phyloP scores from a whole-genome alignment of 2,329 filamentous ascomycete genomes.

The Epichloe scottii region DNA sequence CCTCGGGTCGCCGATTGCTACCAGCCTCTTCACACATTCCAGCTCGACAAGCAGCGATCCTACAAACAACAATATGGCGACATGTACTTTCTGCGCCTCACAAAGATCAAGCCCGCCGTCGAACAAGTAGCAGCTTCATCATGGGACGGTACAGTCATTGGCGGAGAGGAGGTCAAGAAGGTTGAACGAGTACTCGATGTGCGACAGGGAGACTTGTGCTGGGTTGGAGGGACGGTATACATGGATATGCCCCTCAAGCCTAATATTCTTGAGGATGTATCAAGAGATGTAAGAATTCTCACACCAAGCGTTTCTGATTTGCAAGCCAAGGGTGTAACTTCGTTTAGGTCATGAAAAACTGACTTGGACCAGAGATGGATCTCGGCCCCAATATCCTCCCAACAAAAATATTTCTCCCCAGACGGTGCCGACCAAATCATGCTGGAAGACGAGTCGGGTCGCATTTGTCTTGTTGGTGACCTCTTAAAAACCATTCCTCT shows the following conservation, averaged over 20 bases:
- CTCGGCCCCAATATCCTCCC: conserved; percentile 61
- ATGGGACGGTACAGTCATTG: conserved; percentile 70
- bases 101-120: conserved; percentile 74
- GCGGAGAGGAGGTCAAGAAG: conserved; percentile 58
- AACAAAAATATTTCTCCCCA: conserved; percentile 61
- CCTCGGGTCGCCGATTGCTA: conserved; percentile 50
- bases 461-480: conserved; percentile 65
- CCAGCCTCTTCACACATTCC: conserved; percentile 63
- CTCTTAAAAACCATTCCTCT: conserved; percentile 56
- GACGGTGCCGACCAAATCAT: conserved; percentile 56
- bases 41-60: conserved; percentile 55
- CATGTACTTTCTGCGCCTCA: conserved; percentile 89
- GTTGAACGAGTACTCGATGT: conserved; percentile 91
- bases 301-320: too few relatives aligned
- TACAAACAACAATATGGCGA: conserved; percentile 96
- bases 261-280: conserved; percentile 88
- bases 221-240: conserved; percentile 88
- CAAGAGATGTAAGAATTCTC: conserved; percentile 58
- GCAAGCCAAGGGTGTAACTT: too few relatives aligned
- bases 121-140: conserved; percentile 60
- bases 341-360: too few relatives aligned
- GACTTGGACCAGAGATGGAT: conserved; percentile 60
- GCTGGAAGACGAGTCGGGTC: conserved; percentile 91
- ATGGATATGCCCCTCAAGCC: conserved; percentile 97
- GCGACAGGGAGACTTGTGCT: conserved; percentile 87